Base-by-base conservation (phyloP, 148 eudicot species). In the Dysphania ambrosioides region DNA sequence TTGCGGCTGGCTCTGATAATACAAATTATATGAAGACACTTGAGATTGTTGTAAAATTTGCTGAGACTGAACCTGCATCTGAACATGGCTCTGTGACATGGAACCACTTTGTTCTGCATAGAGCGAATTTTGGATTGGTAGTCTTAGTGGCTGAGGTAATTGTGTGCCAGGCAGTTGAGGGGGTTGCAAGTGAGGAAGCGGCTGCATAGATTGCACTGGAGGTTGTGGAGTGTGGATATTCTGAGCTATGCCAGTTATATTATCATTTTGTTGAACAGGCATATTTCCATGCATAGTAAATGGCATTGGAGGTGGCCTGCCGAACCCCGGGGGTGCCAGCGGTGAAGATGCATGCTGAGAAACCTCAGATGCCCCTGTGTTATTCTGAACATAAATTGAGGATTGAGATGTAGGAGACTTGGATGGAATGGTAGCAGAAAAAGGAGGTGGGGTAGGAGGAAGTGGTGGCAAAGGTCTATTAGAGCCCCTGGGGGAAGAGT, bases 371-470 rank as follows among this genome's bases (percentile, higher is more conserved):
- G 79, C 63, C 79, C 84, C 82, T 35, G 73, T 27, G 69, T 78
- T 75, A 74, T 85, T 77, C 74, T 90, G 97, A 80, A 76, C 84
- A 77, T 89, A 89, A 29, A 75, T 77, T 36, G 88, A 77, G 72
- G 87, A 73, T 65, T 83, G 93, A 18, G 91, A 82, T 8, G 80
- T 44, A 35, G 91, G 78, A 72, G 83, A 58, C 51, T 84, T 85
- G 59, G 88, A 83, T 23, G 85, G 67, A 31, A 80, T 72, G 29
- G 71, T 73, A 51, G 83, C 73, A 9, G 96, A 79, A 84, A 86
- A 92, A 60, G 99, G 97, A 21, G 97, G 96, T 51, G 96, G 96
- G 16, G 92, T 89, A 75, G 97, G 94, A 79, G 97, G 97, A 77
- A 96, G 97, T 44, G 97, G 97, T 27, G 99, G 98, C 67, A 86